Evolutionary conservation across 345 rosid genomes (phyloP), one percentile per base, ranked within the genome.

Genomic region (Eutrema yunnanense): DNA sequence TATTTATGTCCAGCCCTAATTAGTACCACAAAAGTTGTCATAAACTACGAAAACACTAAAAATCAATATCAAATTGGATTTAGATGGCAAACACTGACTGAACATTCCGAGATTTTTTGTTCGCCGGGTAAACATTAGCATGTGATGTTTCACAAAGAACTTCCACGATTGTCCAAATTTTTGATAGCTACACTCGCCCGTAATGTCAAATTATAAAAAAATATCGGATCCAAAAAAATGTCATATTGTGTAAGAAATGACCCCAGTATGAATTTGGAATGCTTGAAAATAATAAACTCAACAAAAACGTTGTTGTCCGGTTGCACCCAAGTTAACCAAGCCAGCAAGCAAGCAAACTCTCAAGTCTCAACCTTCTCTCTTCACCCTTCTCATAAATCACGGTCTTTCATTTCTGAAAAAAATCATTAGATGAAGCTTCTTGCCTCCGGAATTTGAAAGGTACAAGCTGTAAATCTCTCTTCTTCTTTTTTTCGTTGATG

Each of bases 301-400:
- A 74, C 3, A 65, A 67, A 73, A 74, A 66, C 73, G 73, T 67
- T 74, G 69, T 13, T 67, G 78, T 75, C 73, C 42, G 27, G 52
- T 11, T 51, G 62, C 62, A 33, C 61, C 63, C 26, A 74, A 67
- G 34, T 67, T 43, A 52, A 37, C 73, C 57, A 67, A 74, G 73
- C 12, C 42, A 58, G 37, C 73, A 67, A 74, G 78, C 78, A 74
- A 59, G 44, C 62, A 3, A 67, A 67, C 55, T 73, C 37, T 26
- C 8, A 67, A 67, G 47, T 73, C 37, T 26, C 8, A 58, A 47
- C 22, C 72, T 58, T 67, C 40, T 65, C 56, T 74, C 71, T 64
- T 46, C 70, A 42, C 60, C 52, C n/a, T 5, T 47, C 42, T 42
- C 13, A 6, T 63, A 30, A 32, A 11, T 55, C 40, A 58, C 78